Conservation (phyloP, 1,139 yeast species). For the Lizanozyma gosingica region DNA sequence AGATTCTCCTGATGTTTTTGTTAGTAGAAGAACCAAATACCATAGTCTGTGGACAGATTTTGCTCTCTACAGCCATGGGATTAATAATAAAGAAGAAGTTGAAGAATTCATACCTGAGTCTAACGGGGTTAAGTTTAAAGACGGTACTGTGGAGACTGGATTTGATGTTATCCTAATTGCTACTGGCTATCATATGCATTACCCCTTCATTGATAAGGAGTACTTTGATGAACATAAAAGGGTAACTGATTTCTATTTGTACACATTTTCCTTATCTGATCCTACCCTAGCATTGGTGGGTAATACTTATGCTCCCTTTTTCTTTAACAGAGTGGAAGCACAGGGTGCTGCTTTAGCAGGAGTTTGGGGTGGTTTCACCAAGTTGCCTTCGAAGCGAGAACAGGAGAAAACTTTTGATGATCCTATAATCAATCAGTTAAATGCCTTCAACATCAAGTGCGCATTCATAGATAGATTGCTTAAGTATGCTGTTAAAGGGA, state of each 20-base stretch:
- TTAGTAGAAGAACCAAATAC: background rate
- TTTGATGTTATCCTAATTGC: slow-evolving; percentile 35
- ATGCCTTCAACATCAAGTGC: no score
- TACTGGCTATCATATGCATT: slow-evolving; percentile 37
- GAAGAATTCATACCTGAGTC: no score
- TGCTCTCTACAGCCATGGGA: slow-evolving; percentile 2
- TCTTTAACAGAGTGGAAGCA: slow-evolving; percentile 16
- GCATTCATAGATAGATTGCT: no score
- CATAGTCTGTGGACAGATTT: background rate
- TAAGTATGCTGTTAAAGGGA: slow-evolving; percentile 6
- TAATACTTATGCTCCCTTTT: slow-evolving; percentile 12
- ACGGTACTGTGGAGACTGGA: slow-evolving; percentile 21
- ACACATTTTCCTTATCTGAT: slow-evolving; percentile 9
- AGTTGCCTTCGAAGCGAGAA: no score
- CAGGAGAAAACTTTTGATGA: no score
- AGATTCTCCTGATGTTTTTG: background rate
- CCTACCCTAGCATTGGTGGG: slow-evolving; percentile 9
- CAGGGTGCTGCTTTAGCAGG: slow-evolving; percentile 16
- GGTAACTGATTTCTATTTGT: slow-evolving; percentile 8
- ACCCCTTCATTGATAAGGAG: slow-evolving; percentile 19
- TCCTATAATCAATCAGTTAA: no score
- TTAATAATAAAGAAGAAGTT: no score
- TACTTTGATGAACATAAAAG: slow-evolving; percentile 9
- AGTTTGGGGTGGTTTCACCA: no score
- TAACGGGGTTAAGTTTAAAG: slow-evolving; percentile 21